phyloP scores from a whole-genome alignment of 2,329 filamentous ascomycete species.

The Pseudocercospora fuligena region DNA sequence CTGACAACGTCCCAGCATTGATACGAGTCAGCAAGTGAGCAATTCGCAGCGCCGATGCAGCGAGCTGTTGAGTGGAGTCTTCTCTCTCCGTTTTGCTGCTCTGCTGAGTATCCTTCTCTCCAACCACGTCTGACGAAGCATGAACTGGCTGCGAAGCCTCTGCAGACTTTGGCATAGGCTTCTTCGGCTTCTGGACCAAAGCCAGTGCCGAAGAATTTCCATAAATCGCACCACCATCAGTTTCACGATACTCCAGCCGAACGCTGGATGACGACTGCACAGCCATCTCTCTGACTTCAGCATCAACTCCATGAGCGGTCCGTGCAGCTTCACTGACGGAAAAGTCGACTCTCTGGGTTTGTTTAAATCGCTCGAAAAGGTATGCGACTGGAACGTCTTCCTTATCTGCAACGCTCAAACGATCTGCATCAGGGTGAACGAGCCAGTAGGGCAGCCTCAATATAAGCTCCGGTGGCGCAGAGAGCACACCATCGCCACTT shows the following conservation, averaged over 20 bases:
- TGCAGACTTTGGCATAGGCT: neutral
- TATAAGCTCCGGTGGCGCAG: constrained; percentile 27
- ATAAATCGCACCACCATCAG: constrained; percentile 28
- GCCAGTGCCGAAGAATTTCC: constrained; percentile 21
- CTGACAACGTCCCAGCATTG: constrained; percentile 9
- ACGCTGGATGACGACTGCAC: constrained; percentile 5
- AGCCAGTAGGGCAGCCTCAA: constrained; percentile 30
- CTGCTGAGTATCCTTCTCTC: neutral
- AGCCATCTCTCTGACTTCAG: constrained; percentile 11
- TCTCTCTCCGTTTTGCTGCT: neutral
- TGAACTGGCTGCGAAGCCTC: neutral
- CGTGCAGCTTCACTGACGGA: constrained; percentile 1
- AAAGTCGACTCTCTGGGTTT: constrained; percentile 29
- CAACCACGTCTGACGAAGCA: neutral
- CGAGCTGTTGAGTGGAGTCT: constrained; percentile 6
- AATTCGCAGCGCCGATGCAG: constrained; percentile 18
- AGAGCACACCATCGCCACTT: constrained; percentile 21
- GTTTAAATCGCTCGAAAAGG: constrained; percentile 38
- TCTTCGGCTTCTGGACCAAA: constrained; percentile 3
- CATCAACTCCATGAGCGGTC: neutral
- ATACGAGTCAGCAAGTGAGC: constrained; percentile 21
- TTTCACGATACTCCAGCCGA: constrained; percentile 24
- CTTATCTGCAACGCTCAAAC: neutral
- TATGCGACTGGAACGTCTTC: constrained; percentile 30
- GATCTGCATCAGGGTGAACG: neutral